These are phyloP conservation scores for Polygonum aviculare DNA, from an alignment of 148 eudicot genomes.

Conservation along the genomic window DNA sequence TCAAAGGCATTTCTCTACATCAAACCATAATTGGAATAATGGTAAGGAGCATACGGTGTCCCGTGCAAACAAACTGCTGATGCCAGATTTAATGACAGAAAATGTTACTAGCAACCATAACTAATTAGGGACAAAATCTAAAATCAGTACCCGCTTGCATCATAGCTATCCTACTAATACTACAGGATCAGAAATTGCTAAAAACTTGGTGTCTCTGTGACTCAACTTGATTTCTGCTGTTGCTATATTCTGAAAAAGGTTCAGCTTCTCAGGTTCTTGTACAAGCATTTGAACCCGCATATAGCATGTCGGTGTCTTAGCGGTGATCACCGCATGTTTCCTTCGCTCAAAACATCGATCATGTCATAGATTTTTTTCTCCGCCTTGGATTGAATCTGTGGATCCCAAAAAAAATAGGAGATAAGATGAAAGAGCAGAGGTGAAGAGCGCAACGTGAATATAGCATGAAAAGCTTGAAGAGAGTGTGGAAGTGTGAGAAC, in stretches of 20 bases:
- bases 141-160: background rate
- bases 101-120: background rate
- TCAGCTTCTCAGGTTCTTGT: background rate
- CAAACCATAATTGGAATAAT: too few relatives aligned
- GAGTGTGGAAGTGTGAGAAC: conserved; percentile 22
- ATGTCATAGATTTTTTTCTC: conserved; percentile 58
- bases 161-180: background rate
- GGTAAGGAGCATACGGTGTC: background rate
- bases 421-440: background rate
- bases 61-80: background rate
- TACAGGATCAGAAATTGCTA: background rate
- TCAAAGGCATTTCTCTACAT: too few relatives aligned
- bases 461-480: background rate
- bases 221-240: background rate
- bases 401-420: background rate
- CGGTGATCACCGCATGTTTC: conserved; percentile 41
- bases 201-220: background rate
- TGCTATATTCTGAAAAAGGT: background rate
- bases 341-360: conserved; percentile 61
- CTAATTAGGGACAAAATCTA: background rate
- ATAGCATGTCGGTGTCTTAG: too few relatives aligned
- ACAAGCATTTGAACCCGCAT: background rate
- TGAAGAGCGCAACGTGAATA: background rate
- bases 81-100: background rate
- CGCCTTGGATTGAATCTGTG: conserved; percentile 63